Conservation (phyloP, 176 grass and related monocot species). For the Poa annua region DNA sequence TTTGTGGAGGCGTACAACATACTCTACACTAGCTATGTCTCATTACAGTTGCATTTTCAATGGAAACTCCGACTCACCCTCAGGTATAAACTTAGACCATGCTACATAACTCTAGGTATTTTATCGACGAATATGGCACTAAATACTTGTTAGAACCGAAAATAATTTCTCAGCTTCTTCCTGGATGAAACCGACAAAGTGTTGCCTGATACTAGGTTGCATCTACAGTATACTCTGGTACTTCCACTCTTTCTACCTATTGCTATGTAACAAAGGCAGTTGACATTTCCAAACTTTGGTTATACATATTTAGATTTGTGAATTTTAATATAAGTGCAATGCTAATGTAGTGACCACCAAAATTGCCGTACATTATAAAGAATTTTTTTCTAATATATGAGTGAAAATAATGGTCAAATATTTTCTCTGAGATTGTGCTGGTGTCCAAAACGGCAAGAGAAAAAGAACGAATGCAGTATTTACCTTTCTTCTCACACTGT, state of each 20-base stretch:
- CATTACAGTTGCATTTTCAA: not conserved
- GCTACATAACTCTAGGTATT: not conserved
- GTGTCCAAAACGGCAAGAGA: not conserved
- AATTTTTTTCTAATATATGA: not conserved
- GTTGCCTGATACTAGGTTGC: not conserved
- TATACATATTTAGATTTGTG: not conserved
- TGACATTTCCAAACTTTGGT: not conserved
- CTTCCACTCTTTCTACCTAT: constrained; percentile 1
- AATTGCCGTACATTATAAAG: not conserved
- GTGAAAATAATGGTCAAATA: not conserved
- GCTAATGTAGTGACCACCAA: not conserved
- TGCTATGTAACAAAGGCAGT: not conserved
- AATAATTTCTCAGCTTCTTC: constrained; percentile 1
- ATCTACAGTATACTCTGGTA: not conserved
- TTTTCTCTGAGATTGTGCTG: not conserved
- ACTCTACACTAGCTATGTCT: not conserved
- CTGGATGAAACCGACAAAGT: not conserved
- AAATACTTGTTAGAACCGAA: not conserved
- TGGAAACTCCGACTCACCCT: not conserved
- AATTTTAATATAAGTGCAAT: not conserved
- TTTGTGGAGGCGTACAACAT: not conserved
- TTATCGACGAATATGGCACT: not conserved
- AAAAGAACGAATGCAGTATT: not conserved
- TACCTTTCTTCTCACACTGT: not conserved
- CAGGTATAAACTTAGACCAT: not conserved